phyloP scores from a whole-genome alignment of 208 protist genomes.

The Trypanosoma caninum region DNA sequence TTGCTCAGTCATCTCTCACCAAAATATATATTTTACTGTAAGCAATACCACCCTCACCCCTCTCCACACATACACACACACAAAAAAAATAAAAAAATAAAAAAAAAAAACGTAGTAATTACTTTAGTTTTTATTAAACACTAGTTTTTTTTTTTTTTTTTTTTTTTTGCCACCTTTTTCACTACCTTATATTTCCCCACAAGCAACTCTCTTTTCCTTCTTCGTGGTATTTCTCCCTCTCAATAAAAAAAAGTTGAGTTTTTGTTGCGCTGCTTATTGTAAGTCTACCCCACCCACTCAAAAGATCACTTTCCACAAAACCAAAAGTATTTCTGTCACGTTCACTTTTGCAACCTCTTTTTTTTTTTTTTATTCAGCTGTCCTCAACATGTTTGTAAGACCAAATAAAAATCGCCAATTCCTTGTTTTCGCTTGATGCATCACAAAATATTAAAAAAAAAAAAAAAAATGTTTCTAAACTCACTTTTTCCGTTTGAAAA shows the following conservation, averaged over 20 bases:
- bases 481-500: background rate
- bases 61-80: background rate
- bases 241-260: too few relatives aligned
- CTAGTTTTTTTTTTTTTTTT: background rate
- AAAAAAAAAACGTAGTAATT: background rate
- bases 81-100: background rate
- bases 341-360: background rate
- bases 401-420: too few relatives aligned
- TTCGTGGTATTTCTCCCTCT: background rate
- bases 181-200: background rate
- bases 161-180: conserved; percentile 11
- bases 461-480: too few relatives aligned
- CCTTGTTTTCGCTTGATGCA: too few relatives aligned
- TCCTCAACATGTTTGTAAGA: background rate
- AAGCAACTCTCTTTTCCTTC: background rate
- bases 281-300: too few relatives aligned
- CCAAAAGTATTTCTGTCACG: too few relatives aligned
- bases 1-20: too few relatives aligned
- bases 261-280: background rate
- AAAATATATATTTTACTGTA: too few relatives aligned
- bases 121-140: background rate
- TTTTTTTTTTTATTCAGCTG: background rate
- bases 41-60: too few relatives aligned
- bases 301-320: too few relatives aligned
- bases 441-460: too few relatives aligned